These are phyloP conservation scores for Heritiera littoralis DNA, from an alignment of 345 rosid species.

Conservation along the genomic window DNA sequence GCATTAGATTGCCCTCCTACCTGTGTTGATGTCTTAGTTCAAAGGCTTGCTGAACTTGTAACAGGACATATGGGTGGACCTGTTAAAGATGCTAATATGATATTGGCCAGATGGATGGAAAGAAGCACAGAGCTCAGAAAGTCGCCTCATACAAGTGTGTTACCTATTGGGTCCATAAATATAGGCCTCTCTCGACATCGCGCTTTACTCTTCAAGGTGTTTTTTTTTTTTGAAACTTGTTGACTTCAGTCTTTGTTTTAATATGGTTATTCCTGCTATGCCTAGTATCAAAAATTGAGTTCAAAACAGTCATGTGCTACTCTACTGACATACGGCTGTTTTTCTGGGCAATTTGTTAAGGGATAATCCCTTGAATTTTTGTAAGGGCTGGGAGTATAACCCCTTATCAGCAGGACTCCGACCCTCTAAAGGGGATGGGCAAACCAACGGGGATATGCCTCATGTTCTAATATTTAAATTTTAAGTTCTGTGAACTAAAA, in stretches of 20 bases:
- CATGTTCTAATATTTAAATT: neutral
- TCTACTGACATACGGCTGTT: neutral
- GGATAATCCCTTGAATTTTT: neutral
- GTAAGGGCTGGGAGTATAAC: neutral
- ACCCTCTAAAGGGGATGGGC: neutral
- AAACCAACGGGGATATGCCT: neutral
- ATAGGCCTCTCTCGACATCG: constrained; percentile 95
- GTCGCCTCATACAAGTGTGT: constrained; percentile 67
- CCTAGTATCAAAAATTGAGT: neutral
- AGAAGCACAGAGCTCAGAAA: constrained; percentile 78
- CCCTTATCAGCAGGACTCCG: neutral
- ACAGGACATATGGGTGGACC: constrained; percentile 97
- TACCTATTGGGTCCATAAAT: constrained; percentile 89
- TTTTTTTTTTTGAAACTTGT: neutral
- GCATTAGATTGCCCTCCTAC: constrained; percentile 69
- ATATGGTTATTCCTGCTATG: neutral
- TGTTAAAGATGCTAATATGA: constrained; percentile 83
- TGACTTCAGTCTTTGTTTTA: neutral
- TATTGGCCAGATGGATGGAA: constrained; percentile 85
- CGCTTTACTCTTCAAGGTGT: constrained; percentile 97
- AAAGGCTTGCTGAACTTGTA: constrained; percentile 88
- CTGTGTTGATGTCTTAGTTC: constrained; percentile 64
- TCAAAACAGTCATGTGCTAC: neutral
- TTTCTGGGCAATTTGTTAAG: neutral
- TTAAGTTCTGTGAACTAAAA: constrained; percentile 4